Evolutionary conservation across 805 yeast species (phyloP).

Genomic region (Candida andamanensis): DNA sequence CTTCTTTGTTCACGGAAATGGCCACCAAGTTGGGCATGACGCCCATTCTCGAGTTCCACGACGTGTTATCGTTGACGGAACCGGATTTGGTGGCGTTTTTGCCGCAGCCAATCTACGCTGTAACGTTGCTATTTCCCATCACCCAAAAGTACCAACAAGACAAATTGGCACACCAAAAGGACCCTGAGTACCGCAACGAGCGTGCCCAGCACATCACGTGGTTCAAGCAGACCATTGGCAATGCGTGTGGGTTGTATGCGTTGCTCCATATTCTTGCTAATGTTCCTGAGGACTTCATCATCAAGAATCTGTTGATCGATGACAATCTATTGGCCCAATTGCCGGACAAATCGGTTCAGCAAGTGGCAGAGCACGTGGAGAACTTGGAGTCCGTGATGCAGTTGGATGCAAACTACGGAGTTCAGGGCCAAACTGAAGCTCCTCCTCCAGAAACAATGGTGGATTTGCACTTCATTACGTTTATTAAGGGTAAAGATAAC

Average conservation of each 20-base stretch:
- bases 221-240: slow-evolving; percentile 79
- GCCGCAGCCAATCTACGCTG: slow-evolving; percentile 74
- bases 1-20: slow-evolving; percentile 70
- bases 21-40: slow-evolving; percentile 66
- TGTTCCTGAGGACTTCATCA: slow-evolving; percentile 41
- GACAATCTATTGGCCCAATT: slow-evolving; percentile 14
- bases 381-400: slow-evolving; percentile 36
- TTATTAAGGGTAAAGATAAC: slow-evolving; percentile 51
- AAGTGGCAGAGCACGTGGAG: slow-evolving; percentile 42
- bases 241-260: slow-evolving; percentile 93
- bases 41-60: slow-evolving; percentile 59
- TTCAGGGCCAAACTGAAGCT: slow-evolving; percentile 62
- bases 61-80: slow-evolving; percentile 81
- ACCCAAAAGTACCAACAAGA: slow-evolving; percentile 55
- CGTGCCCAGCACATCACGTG: slow-evolving; percentile 46
- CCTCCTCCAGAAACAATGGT: slow-evolving; percentile 50
- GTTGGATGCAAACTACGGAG: slow-evolving; percentile 41
- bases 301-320: slow-evolving; percentile 31
- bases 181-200: slow-evolving; percentile 18
- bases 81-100: slow-evolving; percentile 73
- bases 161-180: slow-evolving; percentile 37
- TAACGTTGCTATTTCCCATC: slow-evolving; percentile 80
- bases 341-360: slow-evolving; percentile 17
- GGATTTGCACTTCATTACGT: slow-evolving; percentile 74
- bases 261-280: slow-evolving; percentile 57